Conservation (phyloP, 176 grass and related monocot genomes). For the Aegilops speltoides region DNA sequence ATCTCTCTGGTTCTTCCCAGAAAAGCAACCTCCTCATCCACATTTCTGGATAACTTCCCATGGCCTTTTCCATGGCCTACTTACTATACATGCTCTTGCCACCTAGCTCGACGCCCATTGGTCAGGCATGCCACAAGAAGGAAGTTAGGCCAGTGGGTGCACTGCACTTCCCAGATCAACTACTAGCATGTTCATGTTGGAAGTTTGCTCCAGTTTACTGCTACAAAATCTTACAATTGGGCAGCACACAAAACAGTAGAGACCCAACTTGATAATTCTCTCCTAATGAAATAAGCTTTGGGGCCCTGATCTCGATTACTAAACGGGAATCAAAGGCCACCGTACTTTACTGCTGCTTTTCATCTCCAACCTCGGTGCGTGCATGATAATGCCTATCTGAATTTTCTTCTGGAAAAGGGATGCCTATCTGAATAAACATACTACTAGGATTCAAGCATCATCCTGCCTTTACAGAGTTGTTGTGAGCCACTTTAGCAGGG, state of each 20-base stretch:
- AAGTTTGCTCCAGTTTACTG: background rate
- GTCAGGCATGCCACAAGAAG: background rate
- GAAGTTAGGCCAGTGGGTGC: background rate
- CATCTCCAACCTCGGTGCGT: conserved; percentile 29
- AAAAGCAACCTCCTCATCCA: conserved; percentile 21
- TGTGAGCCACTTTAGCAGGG: conserved; percentile 23
- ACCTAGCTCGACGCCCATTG: conserved; percentile 3
- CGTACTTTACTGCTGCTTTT: background rate
- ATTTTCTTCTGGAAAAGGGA: conserved; percentile 3
- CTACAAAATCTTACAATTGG: background rate
- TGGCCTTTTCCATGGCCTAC: conserved; percentile 36
- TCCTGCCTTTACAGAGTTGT: conserved; percentile 27
- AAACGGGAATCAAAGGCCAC: background rate
- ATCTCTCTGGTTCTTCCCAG: conserved; percentile 25
- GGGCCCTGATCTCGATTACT: conserved; percentile 24
- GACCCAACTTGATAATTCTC: background rate
- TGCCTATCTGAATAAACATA: conserved; percentile 22
- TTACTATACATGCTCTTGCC: conserved; percentile 13
- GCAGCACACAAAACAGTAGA: background rate
- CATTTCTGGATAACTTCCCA: conserved; percentile 36
- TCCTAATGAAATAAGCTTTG: background rate
- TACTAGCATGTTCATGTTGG: background rate
- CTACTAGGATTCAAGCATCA: background rate
- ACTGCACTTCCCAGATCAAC: background rate
- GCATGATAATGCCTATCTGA: conserved; percentile 28